Percentiles rank a stretch among this genome's conserved stretches.
Conservation (phyloP, 345 rosid species). For the Citrus cavaleriei region DNA sequence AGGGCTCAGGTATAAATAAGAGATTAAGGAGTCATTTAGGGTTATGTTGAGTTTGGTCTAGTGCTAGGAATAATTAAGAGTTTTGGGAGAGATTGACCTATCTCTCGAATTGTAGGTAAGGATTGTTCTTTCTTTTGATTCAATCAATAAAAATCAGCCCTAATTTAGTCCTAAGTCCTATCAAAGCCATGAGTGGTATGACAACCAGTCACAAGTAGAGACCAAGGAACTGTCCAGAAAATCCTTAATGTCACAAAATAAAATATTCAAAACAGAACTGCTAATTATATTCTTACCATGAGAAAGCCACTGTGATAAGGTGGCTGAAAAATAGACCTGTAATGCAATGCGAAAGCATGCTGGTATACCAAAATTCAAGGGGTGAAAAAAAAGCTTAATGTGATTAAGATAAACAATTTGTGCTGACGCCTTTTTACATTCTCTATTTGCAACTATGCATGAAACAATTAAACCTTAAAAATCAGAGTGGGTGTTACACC, state of each 20-base stretch:
- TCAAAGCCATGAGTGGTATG: neutral
- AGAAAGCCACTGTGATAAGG: neutral
- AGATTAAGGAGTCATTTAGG: too few species aligned
- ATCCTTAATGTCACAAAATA: neutral
- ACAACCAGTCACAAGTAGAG: neutral
- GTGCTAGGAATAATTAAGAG: too few species aligned
- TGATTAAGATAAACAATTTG: neutral
- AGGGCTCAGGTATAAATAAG: too few species aligned
- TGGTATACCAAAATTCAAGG: neutral
- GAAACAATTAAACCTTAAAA: constrained; percentile 10
- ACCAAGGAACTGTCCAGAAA: neutral
- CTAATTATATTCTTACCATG: neutral
- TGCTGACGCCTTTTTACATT: neutral
- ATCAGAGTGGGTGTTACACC: constrained; percentile 33
- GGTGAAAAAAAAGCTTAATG: neutral
- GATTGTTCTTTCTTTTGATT: too few species aligned
- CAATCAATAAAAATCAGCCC: too few species aligned
- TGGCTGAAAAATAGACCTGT: neutral
- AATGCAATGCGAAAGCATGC: neutral
- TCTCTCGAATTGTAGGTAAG: too few species aligned
- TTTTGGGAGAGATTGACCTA: too few species aligned
- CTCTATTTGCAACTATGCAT: neutral
- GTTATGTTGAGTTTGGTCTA: too few species aligned
- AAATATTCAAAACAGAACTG: neutral
- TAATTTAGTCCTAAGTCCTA: too few species aligned